Evolutionary conservation across 83 land plant genomes (phyloP).

Genomic region (Larix sibirica): DNA sequence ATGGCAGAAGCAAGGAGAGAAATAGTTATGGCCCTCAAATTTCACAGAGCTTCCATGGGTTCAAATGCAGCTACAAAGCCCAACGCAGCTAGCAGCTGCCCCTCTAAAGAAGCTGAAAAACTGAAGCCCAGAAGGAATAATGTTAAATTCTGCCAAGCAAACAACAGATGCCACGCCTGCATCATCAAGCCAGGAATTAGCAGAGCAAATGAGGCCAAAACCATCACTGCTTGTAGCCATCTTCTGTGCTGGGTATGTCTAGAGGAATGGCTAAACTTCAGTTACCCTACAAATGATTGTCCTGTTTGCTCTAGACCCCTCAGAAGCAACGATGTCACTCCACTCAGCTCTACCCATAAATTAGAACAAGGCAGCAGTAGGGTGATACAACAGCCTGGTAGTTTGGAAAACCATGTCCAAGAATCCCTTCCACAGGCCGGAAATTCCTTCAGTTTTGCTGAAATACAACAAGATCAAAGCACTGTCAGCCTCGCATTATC

Average conservation of each 20-base stretch:
- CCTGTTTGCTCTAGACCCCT: slow-evolving; percentile 5
- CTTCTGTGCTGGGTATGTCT: slow-evolving; percentile 9
- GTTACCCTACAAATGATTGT: neutral
- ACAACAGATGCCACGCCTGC: slow-evolving; percentile 3
- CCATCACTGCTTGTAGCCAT: neutral
- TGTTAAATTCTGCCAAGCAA: neutral
- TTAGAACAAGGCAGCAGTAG: neutral
- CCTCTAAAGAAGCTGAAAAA: neutral
- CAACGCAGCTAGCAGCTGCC: neutral
- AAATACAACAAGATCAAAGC: neutral
- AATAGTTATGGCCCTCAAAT: slow-evolving; percentile 64
- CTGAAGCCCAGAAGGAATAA: neutral
- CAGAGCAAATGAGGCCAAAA: slow-evolving; percentile 7
- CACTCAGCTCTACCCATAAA: neutral
- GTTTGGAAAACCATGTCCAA: neutral
- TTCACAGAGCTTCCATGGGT: slow-evolving; percentile 47
- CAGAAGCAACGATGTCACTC: slow-evolving; percentile 2
- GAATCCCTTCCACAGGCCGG: neutral
- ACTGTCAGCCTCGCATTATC: neutral
- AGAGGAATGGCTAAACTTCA: slow-evolving; percentile 8
- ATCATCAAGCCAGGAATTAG: neutral
- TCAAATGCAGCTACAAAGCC: neutral
- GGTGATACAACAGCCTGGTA: too few species aligned
- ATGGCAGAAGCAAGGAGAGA: slow-evolving; percentile 79
- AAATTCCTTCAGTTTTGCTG: neutral